Evolutionary conservation across 1,284 basidiomycete genomes (phyloP), one percentile per base, ranked within the genome.

Genomic region (Mrakiaceae sp.): DNA sequence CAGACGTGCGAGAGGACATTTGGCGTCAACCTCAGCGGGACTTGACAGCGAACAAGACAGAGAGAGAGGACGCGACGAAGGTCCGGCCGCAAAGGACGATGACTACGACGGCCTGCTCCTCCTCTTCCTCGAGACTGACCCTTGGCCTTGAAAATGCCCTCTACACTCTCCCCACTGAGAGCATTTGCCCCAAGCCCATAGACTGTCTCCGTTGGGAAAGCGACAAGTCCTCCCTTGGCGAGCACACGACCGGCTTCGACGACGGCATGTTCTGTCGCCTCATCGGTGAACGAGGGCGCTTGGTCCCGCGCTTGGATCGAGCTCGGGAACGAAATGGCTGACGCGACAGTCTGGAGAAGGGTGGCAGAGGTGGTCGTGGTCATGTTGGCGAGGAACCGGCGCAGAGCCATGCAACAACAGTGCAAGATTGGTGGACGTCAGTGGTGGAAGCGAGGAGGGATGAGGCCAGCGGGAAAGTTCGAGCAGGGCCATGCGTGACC

Each of bases 161-260:
- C 74, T 3, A 84, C 82, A 7, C 93, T 92, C 16, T 77, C 71
- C 0, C 83, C 71, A 49, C 75, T 72, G 51, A 94, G 78, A 0
- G 94, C 93, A 50, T 87, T 80, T 0, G 91, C 96, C 39, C 90
- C 96, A 4, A 99, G 84, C 1, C 96, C 96, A 74, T 98, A 98
- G 39, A 99, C 96, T 0, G 96, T 98, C 77, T 99, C 96, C 44
- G 96, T 98, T 0, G 96, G 95, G 72, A 98, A 92, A 0, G 87
- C 93, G 52, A 98, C 90, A 12, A 78, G 73, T 47, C 73, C 66
- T 2, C 72, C 69, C 0, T 59, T 40, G 10, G 57, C 67, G 2
- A 78, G 69, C 27, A 72, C 68, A 9, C 59, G 48, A 2, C 76
- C 72, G 3, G 75, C 76, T 5, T 61, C 62, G 0, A 68, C 27